A percentile compares a stretch with the other conserved stretches of the same genome.
phyloP scores from a whole-genome alignment of 371 early-diverging fungal species.

The Mortierella sp. region DNA sequence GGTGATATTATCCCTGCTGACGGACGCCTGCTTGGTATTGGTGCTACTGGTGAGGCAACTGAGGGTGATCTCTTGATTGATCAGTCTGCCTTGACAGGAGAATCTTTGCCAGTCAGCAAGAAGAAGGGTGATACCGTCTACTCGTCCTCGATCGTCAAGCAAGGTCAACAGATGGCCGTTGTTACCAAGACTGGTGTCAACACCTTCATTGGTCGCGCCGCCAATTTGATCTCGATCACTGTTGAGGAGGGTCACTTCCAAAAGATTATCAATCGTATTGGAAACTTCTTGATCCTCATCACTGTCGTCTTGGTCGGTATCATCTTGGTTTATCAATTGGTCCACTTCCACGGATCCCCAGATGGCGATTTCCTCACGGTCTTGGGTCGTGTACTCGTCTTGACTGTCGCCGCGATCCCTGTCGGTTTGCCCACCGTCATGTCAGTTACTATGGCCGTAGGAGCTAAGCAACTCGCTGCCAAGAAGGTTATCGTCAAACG shows the following conservation, averaged over 20 bases:
- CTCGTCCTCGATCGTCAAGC: constrained; percentile 87
- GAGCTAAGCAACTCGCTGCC: constrained; percentile 92
- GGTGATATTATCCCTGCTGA: constrained; percentile 98
- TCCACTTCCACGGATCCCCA: constrained; percentile 39
- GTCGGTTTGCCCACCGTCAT: constrained; percentile 96
- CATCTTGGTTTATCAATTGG: constrained; percentile 80
- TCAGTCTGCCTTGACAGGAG: constrained; percentile 97
- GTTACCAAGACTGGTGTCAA: constrained; percentile 86
- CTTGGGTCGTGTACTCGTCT: constrained; percentile 84
- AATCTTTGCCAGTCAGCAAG: constrained; percentile 90
- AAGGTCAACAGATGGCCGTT: constrained; percentile 86
- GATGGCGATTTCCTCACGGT: constrained; percentile 66
- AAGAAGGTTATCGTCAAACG: constrained; percentile 96
- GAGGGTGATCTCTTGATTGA: constrained; percentile 88
- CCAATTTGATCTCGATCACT: constrained; percentile 87
- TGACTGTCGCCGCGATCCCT: constrained; percentile 97
- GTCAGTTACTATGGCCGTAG: constrained; percentile 97
- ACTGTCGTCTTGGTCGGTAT: constrained; percentile 85
- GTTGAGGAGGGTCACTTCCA: constrained; percentile 89
- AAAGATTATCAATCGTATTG: constrained; percentile 91
- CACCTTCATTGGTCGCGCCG: constrained; percentile 92
- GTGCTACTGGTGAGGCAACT: constrained; percentile 80
- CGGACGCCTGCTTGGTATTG: constrained; percentile 85
- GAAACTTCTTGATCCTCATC: constrained; percentile 90
- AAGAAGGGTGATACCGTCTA: constrained; percentile 82